These are phyloP conservation scores for Coemansia sp. DNA, from an alignment of 192 early-diverging fungal species.

Conservation along the genomic window DNA sequence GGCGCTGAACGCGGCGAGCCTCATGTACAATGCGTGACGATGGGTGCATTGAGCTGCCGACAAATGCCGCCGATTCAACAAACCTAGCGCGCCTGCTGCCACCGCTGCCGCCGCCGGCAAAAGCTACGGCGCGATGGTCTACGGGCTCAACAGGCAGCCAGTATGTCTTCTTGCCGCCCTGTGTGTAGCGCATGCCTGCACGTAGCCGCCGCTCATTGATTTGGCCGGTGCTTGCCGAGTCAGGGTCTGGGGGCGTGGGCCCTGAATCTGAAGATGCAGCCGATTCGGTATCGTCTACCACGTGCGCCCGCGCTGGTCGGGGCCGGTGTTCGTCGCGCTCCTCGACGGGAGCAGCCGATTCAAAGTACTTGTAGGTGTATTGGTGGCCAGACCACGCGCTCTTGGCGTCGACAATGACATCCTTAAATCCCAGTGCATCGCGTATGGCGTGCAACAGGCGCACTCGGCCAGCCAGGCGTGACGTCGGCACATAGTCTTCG, in stretches of 20 bases:
- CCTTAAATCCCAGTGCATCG: slow-evolving; percentile 79
- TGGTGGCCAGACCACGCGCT: slow-evolving; percentile 74
- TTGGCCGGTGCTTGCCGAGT: slow-evolving; percentile 6
- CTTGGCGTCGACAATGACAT: slow-evolving; percentile 75
- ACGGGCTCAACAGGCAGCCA: slow-evolving; percentile 55
- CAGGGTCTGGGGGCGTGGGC: background rate
- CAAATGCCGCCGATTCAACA: slow-evolving; percentile 19
- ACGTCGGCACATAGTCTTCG: slow-evolving; percentile 69
- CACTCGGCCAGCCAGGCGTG: slow-evolving; percentile 69
- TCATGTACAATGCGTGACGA: slow-evolving; percentile 38
- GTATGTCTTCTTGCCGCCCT: slow-evolving; percentile 55
- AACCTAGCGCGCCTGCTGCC: slow-evolving; percentile 20
- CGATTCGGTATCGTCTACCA: slow-evolving; percentile 31
- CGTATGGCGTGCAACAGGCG: slow-evolving; percentile 72
- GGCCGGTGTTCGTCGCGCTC: slow-evolving; percentile 56
- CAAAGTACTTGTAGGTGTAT: slow-evolving; percentile 79
- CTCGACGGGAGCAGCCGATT: slow-evolving; percentile 62
- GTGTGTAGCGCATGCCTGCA: slow-evolving; percentile 56
- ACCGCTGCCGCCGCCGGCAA: slow-evolving; percentile 41
- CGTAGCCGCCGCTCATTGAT: slow-evolving; percentile 53
- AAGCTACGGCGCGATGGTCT: slow-evolving; percentile 40
- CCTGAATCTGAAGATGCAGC: slow-evolving; percentile 11
- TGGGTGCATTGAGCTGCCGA: slow-evolving; percentile 44
- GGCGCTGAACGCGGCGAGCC: slow-evolving; percentile 27
- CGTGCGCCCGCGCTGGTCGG: slow-evolving; percentile 40